Evolutionary conservation across 257 asterid species (phyloP).

Genomic region (Gentiana straminea): DNA sequence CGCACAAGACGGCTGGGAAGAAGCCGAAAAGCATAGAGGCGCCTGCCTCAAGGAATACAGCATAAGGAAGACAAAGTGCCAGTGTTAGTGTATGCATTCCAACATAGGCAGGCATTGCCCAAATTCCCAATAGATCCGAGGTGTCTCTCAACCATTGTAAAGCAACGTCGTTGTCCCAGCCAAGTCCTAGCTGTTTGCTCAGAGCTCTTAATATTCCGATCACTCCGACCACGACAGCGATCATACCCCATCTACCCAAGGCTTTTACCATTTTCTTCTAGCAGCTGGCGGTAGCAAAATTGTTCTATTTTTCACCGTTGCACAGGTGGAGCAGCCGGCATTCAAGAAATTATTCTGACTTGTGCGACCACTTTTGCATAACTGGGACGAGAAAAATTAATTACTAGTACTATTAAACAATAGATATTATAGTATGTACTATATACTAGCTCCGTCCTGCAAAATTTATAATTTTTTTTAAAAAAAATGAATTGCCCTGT

Average conservation of each 20-base stretch:
- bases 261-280: constrained; percentile 13
- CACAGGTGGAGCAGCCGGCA: too few relatives aligned
- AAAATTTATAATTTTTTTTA: too few relatives aligned
- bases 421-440: too few relatives aligned
- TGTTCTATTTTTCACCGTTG: too few relatives aligned
- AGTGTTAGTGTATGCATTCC: constrained; percentile 73
- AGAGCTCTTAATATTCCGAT: constrained; percentile 19
- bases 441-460: too few relatives aligned
- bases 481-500: too few relatives aligned
- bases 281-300: too few relatives aligned
- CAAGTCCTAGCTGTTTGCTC: constrained; percentile 36
- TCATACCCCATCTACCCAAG: constrained; percentile 27
- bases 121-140: constrained; percentile 66
- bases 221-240: constrained; percentile 32
- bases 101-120: constrained; percentile 90
- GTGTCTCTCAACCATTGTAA: constrained; percentile 38
- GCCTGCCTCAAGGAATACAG: constrained; percentile 95
- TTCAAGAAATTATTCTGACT: too few relatives aligned
- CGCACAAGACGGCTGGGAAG: constrained; percentile 73
- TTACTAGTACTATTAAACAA: too few relatives aligned
- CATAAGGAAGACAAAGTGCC: constrained; percentile 84
- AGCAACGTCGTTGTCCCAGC: constrained; percentile 38
- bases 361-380: too few relatives aligned
- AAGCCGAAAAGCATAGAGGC: constrained; percentile 91
- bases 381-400: too few relatives aligned